Conservation (phyloP, 1,284 basidiomycete genomes). For the Anthracocystis walkeri region DNA sequence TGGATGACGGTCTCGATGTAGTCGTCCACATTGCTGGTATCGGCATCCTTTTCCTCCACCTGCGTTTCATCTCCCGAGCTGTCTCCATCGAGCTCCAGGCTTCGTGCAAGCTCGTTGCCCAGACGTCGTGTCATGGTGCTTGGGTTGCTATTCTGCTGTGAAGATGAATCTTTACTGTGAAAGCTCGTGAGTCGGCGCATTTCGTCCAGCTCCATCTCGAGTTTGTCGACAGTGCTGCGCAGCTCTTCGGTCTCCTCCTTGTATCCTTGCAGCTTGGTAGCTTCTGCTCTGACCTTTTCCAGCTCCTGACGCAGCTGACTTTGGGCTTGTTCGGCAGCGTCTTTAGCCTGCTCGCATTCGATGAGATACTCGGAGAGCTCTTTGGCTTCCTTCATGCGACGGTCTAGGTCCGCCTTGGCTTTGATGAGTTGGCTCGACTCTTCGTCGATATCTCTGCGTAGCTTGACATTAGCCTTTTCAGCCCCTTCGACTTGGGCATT, state of each 20-base stretch:
- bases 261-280: constrained; percentile 33
- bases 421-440: constrained; percentile 37
- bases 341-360: constrained; percentile 39
- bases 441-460: constrained; percentile 44
- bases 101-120: constrained; percentile 47
- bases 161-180: constrained; percentile 41
- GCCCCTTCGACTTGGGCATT: constrained; percentile 37
- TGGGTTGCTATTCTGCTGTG: constrained; percentile 65
- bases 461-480: constrained; percentile 35
- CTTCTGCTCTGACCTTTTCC: constrained; percentile 27
- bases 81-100: constrained; percentile 31
- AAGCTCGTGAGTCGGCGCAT: constrained; percentile 34
- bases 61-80: constrained; percentile 45
- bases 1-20: constrained; percentile 52
- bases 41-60: constrained; percentile 44
- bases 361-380: constrained; percentile 44
- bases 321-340: constrained; percentile 20
- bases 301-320: constrained; percentile 34
- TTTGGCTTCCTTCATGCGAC: constrained; percentile 31
- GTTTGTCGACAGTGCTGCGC: constrained; percentile 35
- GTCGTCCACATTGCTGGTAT: constrained; percentile 45
- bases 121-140: constrained; percentile 30
- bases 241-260: constrained; percentile 39
- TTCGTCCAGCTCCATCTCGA: constrained; percentile 49
- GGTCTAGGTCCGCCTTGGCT: constrained; percentile 37